Evolutionary conservation across 2,329 filamentous ascomycete genomes (phyloP), one percentile per base, ranked within the genome.

Genomic region (Cryphonectria radicalis): DNA sequence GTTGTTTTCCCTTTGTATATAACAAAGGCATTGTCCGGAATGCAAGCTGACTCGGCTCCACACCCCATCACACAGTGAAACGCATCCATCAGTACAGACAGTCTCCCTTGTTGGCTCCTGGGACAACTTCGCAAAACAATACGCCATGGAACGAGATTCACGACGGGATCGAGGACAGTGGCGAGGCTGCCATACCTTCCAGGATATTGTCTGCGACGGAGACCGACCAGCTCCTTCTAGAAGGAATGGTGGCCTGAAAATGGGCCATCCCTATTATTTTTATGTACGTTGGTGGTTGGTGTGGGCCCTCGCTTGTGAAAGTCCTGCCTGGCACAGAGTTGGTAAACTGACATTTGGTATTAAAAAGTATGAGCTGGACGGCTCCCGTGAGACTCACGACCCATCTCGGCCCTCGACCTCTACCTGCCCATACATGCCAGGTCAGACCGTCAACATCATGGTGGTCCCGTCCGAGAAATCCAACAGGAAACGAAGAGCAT

Each of bases 251-350:
- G 95, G 92, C 67, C 86, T 98, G 74, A 96, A 92, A 81, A 97
- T 97, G 93, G 95, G 95, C 62, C 90, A 92, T 72, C 96, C 92
- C 22, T 98, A 98, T 82, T 98, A 95, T 87, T 98, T 97, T 85
- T 98, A 96, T 82, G 94, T 97, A 84, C 82, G 92, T 73, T 57
- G 57, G 63, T 73, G 69, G 69, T 65, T 71, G 69, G 63, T 62
- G 65, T 37, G 42, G 67, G 46, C 64, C 53, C 62, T 69, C 42
- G 67, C 66, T 28, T 55, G 66, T 37, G 37, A 53, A 35, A 66
- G 74, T 32, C 73, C 63, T 70, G 76, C 55, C 75, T 73, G 37
- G 37, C 8, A 40, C 10, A 11, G 37, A 40, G 37, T 40, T 1
- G 11, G 37, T 11, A 40, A 73, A 78, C 80, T 80, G 68, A 82